Percentiles rank a stretch among this genome's conserved stretches.
Conservation (phyloP, 1,139 yeast genomes). For the Saccharomyces hybrid region DNA sequence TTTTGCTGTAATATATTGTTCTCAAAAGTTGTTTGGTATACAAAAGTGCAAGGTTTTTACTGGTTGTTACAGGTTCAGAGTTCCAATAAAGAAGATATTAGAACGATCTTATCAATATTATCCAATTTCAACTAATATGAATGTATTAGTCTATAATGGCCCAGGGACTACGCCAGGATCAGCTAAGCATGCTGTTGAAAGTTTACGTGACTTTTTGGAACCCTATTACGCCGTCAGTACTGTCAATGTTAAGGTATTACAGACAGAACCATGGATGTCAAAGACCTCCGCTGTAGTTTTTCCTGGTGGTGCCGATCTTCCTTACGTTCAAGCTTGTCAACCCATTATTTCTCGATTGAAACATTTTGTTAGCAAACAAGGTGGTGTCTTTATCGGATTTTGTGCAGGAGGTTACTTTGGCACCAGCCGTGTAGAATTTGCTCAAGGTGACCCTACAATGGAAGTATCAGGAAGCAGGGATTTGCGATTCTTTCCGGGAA, state of each 20-base stretch:
- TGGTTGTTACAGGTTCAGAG: background rate
- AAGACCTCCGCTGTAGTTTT: slow-evolving; percentile 74
- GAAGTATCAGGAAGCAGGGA: slow-evolving; percentile 87
- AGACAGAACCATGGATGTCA: slow-evolving; percentile 80
- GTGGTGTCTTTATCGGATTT: slow-evolving; percentile 79
- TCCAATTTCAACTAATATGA: slow-evolving; percentile 18
- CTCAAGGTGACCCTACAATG: slow-evolving; percentile 55
- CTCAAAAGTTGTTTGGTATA: background rate
- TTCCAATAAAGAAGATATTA: background rate
- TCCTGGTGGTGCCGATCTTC: slow-evolving; percentile 97
- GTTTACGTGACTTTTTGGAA: slow-evolving; percentile 66
- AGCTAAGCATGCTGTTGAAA: slow-evolving; percentile 74
- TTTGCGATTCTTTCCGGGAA: slow-evolving; percentile 72
- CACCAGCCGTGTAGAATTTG: slow-evolving; percentile 72
- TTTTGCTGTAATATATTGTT: background rate
- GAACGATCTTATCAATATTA: background rate
- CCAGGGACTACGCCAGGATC: slow-evolving; percentile 85
- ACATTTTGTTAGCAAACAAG: slow-evolving; percentile 55
- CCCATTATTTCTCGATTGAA: slow-evolving; percentile 61
- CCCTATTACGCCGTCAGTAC: slow-evolving; percentile 84
- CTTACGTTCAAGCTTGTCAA: slow-evolving; percentile 50
- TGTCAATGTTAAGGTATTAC: slow-evolving; percentile 53
- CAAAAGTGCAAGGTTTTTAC: background rate
- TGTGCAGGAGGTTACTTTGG: slow-evolving; percentile 97
- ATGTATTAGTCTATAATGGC: slow-evolving; percentile 39